phyloP scores from a whole-genome alignment of 495 filamentous ascomycete species.

The Talaromyces ruber region DNA sequence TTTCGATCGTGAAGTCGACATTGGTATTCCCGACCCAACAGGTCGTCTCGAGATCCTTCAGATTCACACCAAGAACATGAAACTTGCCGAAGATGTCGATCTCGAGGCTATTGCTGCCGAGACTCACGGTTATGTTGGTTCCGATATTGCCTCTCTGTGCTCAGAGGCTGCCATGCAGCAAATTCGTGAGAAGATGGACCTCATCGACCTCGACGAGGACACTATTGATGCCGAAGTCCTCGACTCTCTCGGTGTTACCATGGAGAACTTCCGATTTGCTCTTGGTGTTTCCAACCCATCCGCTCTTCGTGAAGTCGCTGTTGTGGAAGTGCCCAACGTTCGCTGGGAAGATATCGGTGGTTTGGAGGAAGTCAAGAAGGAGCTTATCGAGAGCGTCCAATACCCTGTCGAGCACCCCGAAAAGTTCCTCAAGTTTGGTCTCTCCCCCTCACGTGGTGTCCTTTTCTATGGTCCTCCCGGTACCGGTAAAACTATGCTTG shows the following conservation, averaged over 20 bases:
- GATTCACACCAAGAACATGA: conserved; percentile 99
- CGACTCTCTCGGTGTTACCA: conserved; percentile 95
- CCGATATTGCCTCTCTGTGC: conserved; percentile 96
- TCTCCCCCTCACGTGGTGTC: conserved; percentile 96
- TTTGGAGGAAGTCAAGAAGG: conserved; percentile 95
- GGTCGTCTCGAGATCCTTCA: conserved; percentile 97
- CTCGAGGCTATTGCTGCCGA: conserved; percentile 94
- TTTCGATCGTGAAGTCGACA: conserved; percentile 97
- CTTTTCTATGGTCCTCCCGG: conserved; percentile 97
- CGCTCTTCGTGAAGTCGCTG: conserved; percentile 95
- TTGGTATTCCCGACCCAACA: conserved; percentile 92
- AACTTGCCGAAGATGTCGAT: conserved; percentile 95
- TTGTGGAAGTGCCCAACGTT: conserved; percentile 97
- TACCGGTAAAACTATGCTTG: conserved; percentile 99
- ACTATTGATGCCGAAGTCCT: conserved; percentile 98
- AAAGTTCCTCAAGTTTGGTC: conserved; percentile 99
- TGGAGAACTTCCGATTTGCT: conserved; percentile 99
- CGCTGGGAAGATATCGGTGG: conserved; percentile 99
- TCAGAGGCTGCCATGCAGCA: conserved; percentile 99
- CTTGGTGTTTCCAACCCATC: conserved; percentile 97
- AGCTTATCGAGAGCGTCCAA: conserved; percentile 98
- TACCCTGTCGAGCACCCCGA: conserved; percentile 99
- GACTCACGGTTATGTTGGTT: conserved; percentile 98
- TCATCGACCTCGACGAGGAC: conserved; percentile 97
- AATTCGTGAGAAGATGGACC: conserved; percentile 99